Percentiles rank a stretch among this genome's conserved stretches.
phyloP scores from a whole-genome alignment of 1,284 basidiomycete species.

The Sporisorium graminicola region DNA sequence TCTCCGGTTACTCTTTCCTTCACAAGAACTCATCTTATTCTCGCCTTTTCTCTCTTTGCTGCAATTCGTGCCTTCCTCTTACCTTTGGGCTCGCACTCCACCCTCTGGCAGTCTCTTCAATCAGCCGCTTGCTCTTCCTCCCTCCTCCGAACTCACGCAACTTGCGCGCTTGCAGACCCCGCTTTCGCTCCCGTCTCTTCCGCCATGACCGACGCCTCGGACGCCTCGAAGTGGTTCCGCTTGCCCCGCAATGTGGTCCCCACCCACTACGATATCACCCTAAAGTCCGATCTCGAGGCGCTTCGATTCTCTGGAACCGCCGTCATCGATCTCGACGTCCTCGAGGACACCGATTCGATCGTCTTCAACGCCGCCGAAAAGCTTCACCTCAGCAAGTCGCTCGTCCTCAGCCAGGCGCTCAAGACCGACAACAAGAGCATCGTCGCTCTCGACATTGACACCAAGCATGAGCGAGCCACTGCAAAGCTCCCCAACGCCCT shows the following conservation, averaged over 20 bases:
- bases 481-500: slow-evolving; percentile 57
- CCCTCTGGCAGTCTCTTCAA: slow-evolving; percentile 32
- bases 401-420: slow-evolving; percentile 76
- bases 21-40: slow-evolving; percentile 33
- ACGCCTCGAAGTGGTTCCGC: slow-evolving; percentile 74
- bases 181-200: slow-evolving; percentile 41
- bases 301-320: slow-evolving; percentile 83
- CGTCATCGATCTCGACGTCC: slow-evolving; percentile 81
- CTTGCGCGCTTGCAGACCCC: slow-evolving; percentile 40
- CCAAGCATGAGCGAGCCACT: slow-evolving; percentile 60
- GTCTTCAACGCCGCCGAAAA: slow-evolving; percentile 73
- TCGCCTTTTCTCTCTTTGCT: slow-evolving; percentile 31
- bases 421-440: slow-evolving; percentile 74
- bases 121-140: slow-evolving; percentile 17
- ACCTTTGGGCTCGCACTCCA: background rate
- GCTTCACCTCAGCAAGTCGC: slow-evolving; percentile 78
- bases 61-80: slow-evolving; percentile 19
- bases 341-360: slow-evolving; percentile 74
- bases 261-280: slow-evolving; percentile 83
- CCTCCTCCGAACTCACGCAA: slow-evolving; percentile 36
- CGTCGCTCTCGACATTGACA: slow-evolving; percentile 71
- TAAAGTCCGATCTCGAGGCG: slow-evolving; percentile 82
- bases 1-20: background rate
- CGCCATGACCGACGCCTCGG: slow-evolving; percentile 51
- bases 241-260: slow-evolving; percentile 82